Evolutionary conservation across 768 basidiomycete genomes (phyloP), one percentile per base, ranked within the genome.

Genomic region (Tephrocybe sp.): DNA sequence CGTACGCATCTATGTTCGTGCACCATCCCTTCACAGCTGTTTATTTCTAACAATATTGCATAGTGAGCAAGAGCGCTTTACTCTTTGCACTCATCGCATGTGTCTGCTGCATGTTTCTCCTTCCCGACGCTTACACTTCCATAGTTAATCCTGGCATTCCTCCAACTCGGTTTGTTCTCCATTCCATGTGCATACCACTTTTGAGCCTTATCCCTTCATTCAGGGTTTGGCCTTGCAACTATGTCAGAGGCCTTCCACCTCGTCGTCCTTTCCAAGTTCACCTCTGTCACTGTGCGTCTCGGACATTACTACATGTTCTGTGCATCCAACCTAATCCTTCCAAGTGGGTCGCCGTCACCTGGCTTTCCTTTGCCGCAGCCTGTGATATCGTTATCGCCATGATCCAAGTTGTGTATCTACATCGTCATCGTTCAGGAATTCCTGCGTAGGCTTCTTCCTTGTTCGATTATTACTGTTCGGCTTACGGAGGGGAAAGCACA

Each of bases 361-460:
- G 45, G 45, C 45, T 47, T n/a, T 47, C 45, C 13, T 47, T 47
- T 31, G 33, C 45, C 14, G 45, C 45, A 13, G 36, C 45, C 7
- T 47, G 45, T 23, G 45, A 47, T 36, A 9, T 47, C 33, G 2
- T 47, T 8, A 47, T 47, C 22, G 17, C 45, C 16, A 10, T 39
- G 5, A 23, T 26, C 17, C 45, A 47, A 47, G 45, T 47, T 8
- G 22, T 47, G 5, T 47, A 22, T 34, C 45, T 47, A 14, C 45
- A 47, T 38, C 45, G 45, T 22, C 35, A 47, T 19, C 33, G 45
- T 11, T 20, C 35, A 5, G 45, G 45, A 35, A 36, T 47, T 10
- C 33, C 45, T 23, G 16, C 19, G 45, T 47, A 39, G 16, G 45
- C 12, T 2, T 19, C n/a, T 13, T 26, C 13, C n/a, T 13, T 17